phyloP scores from a whole-genome alignment of 208 protist genomes.

The Trypanosoma cruzi region DNA sequence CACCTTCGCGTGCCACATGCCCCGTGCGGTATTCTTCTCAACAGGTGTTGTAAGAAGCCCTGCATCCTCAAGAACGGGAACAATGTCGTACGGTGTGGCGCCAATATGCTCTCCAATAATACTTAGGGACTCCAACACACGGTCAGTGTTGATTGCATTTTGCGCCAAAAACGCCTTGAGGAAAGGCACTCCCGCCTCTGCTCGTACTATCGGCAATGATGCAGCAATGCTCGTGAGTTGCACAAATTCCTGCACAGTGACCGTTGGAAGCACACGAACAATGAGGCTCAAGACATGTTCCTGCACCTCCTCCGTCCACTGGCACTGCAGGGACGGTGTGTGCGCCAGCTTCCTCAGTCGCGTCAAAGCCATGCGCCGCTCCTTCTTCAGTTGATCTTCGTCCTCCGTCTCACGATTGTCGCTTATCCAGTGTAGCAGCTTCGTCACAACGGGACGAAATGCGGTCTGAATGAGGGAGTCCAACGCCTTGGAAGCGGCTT shows the following conservation, averaged over 20 bases:
- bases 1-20: slow-evolving; percentile 51
- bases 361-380: slow-evolving; percentile 74
- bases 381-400: slow-evolving; percentile 72
- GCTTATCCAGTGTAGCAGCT: slow-evolving; percentile 89
- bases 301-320: slow-evolving; percentile 86
- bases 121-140: slow-evolving; percentile 57
- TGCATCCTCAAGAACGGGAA: slow-evolving; percentile 46
- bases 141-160: slow-evolving; percentile 43
- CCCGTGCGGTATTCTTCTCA: slow-evolving; percentile 23
- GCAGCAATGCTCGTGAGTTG: slow-evolving; percentile 63
- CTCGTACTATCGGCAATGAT: slow-evolving; percentile 61
- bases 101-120: slow-evolving; percentile 55
- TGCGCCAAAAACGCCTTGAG: slow-evolving; percentile 56
- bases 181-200: slow-evolving; percentile 54
- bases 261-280: slow-evolving; percentile 62
- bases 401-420: slow-evolving; percentile 86
- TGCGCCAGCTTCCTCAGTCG: slow-evolving; percentile 55
- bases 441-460: slow-evolving; percentile 77
- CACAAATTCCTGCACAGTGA: slow-evolving; percentile 72
- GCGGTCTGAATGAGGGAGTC: slow-evolving; percentile 70
- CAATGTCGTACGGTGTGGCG: slow-evolving; percentile 40
- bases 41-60: slow-evolving; percentile 30
- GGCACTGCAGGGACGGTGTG: slow-evolving; percentile 33
- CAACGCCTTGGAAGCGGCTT: slow-evolving; percentile 66
- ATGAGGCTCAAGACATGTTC: slow-evolving; percentile 61